Evolutionary conservation across 1,284 basidiomycete species (phyloP), one percentile per base, ranked within the genome.

Genomic region (Salmacisia buchloeana): DNA sequence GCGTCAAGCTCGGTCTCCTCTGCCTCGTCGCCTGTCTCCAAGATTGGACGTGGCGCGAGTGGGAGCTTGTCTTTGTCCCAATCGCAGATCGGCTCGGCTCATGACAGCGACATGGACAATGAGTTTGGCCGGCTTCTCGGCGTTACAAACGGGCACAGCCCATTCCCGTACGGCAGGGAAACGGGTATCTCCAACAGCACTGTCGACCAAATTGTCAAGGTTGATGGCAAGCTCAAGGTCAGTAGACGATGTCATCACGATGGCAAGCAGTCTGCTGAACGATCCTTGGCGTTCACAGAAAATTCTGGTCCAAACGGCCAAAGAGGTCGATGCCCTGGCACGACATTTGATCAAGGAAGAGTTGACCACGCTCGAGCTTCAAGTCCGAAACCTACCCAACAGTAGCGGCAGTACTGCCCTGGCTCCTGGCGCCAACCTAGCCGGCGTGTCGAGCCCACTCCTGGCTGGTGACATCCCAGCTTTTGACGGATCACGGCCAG

Each of bases 271-370:
- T 38, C 39, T 43, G 25, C 12, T 12, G 10, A n/a, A n/a, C 29
- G 2, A 33, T 27, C 31, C 38, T 54, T 35, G 15, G 7, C 18
- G 1, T 21, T 25, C 35, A 7, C 60, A 67, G 45, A 75, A 70
- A 43, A 65, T 63, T 10, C 52, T 74, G 35, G 15, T 62, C 2
- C 60, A 64, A 7, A 64, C 68, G 34, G 45, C 72, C 49, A 74
- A 74, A 54, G 73, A 75, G 38, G 62, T 75, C 23, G 73, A 75
- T 60, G 45, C 29, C 0, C 41, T 74, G 2, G 73, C 73, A 4
- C 46, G 72, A 0, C 70, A 72, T 39, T 18, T 66, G 49, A 73
- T 75, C 61, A 73, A 73, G 62, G 68, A 75, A 25, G 70, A 75
- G 27, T 41, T 75, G 15, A 58, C 67, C 0, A 63, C 63, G 9